Conservation (phyloP, 225 moss, liverwort and hornwort species). For the Rhytidiadelphus loreus region DNA sequence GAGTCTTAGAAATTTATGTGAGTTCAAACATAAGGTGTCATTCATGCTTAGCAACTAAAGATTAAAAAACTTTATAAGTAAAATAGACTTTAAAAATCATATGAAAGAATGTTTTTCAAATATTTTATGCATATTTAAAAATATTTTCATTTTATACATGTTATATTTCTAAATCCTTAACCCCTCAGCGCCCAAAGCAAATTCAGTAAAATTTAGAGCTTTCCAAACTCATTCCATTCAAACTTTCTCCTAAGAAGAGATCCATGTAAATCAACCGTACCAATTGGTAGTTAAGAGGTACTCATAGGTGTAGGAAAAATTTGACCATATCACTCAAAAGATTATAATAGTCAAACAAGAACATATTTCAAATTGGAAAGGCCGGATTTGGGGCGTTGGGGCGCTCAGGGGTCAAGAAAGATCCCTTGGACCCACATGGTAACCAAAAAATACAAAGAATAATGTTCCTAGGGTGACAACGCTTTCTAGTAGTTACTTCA, state of each 20-base stretch:
- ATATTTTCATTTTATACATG: neutral
- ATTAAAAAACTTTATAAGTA: fast-evolving
- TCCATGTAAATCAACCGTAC: too few species aligned
- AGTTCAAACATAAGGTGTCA: neutral
- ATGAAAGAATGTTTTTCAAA: neutral
- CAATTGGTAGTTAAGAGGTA: too few species aligned
- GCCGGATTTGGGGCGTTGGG: too few species aligned
- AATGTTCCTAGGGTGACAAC: fast-evolving
- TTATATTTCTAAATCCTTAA: neutral
- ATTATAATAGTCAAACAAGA: too few species aligned
- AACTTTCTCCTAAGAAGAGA: too few species aligned
- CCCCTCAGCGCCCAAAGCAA: too few species aligned
- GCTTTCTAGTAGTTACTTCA: neutral
- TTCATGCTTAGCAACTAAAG: neutral
- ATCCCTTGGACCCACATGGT: fast-evolving
- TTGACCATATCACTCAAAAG: too few species aligned
- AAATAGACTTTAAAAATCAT: neutral
- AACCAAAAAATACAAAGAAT: neutral
- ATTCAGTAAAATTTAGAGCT: too few species aligned
- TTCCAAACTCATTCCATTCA: too few species aligned
- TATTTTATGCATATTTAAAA: neutral
- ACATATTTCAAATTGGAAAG: too few species aligned
- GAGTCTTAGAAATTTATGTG: neutral
- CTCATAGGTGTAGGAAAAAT: too few species aligned
- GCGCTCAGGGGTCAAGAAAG: too few species aligned